Percentiles rank a stretch among this genome's conserved stretches.
Evolutionary conservation across 805 yeast species (phyloP).

Genomic region (Metschnikowia santaceciliae): DNA sequence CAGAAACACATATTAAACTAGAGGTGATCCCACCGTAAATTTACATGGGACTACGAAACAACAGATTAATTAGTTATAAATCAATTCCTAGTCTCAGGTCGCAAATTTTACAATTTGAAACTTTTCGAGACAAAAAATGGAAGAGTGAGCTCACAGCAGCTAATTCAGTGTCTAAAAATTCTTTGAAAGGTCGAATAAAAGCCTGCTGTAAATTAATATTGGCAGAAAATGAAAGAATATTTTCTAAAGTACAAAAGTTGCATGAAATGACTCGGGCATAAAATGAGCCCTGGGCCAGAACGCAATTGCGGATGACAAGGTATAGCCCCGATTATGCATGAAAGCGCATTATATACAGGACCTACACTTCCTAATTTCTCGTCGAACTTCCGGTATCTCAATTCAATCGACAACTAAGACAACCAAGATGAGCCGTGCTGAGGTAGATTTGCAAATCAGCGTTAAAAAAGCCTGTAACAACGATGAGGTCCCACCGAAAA

Average conservation of each 20-base stretch:
- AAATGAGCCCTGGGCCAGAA: not conserved
- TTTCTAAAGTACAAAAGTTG: not conserved
- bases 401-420: not conserved
- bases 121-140: not conserved
- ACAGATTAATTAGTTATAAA: too few species aligned
- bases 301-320: not conserved
- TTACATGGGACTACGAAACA: too few species aligned
- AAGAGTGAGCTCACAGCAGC: not conserved
- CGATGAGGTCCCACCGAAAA: slow-evolving; percentile 89
- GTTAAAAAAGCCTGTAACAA: slow-evolving; percentile 80
- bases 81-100: too few species aligned
- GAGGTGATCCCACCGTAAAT: not conserved
- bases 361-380: slow-evolving; percentile 1
- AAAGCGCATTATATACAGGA: not conserved
- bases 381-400: slow-evolving; percentile 3
- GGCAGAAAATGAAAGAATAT: not conserved
- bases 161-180: not conserved
- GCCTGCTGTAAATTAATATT: not conserved
- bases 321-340: slow-evolving; percentile 1
- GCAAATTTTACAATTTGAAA: too few species aligned
- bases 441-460: slow-evolving; percentile 45
- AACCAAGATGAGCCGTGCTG: slow-evolving; percentile 41
- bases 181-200: not conserved
- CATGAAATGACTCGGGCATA: not conserved
- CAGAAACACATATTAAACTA: not conserved